Evolutionary conservation across 768 basidiomycete genomes (phyloP), one percentile per base, ranked within the genome.

Genomic region (Tricholoma matsutake): DNA sequence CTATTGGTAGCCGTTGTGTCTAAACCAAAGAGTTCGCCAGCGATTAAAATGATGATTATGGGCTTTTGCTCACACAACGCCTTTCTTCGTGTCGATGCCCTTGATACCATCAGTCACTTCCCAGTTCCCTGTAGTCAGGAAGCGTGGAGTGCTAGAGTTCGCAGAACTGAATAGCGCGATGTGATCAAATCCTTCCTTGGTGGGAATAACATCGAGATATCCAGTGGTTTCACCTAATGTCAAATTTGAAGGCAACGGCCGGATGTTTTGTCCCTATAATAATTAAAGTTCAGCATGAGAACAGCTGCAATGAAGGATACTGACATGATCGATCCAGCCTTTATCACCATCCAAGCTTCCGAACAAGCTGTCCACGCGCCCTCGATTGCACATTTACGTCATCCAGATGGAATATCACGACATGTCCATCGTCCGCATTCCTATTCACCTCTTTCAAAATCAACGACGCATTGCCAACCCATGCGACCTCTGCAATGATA

Each of bases 311-410:
- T 10, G 28, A 53, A 32, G 3, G n/a, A 32, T 53, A 53, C 51
- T 53, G 10, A 93, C 94, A 62, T 84, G 77, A 55, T 98, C 92
- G 63, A 98, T 94, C 97, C 97, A 99, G 1, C 97, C 97, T 37
- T 86, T 86, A 68, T 97, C 96, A 0, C 87, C 89, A 68, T 96
- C 95, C 96, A 9, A 96, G 79, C 62, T 79, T 87, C 60, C 96
- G 78, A 7, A 94, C 90, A 13, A 93, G 85, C 51, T 65, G 69
- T 6, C 87, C 86, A 32, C 66, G 68, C 10, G 74, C 73, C 49
- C 74, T 74, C 1, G 68, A 63, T 6, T 64, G 57, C 6, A 66
- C 64, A 53, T 68, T 69, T 22, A 64, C 65, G 20, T 65, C 67
- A 57, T 68, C 68, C 59, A 87, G 71, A 64, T 92, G 81, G 66